These are phyloP conservation scores for Gossypium trilobum DNA, from an alignment of 441 rosid species.

Conservation along the genomic window DNA sequence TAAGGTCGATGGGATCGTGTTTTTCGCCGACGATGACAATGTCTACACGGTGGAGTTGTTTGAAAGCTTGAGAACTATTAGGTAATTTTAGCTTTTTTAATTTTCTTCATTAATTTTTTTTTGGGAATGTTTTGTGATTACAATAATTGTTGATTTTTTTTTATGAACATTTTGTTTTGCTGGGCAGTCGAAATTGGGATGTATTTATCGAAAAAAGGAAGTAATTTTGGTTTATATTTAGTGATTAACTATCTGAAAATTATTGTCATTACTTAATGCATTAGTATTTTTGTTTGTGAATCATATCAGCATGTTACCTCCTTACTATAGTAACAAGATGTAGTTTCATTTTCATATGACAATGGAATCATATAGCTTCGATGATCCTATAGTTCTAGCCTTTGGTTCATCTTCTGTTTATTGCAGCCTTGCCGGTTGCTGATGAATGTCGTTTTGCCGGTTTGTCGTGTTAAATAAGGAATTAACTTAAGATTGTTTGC, in stretches of 20 bases:
- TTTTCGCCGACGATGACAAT: slow-evolving; percentile 91
- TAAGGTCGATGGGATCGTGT: slow-evolving; percentile 75
- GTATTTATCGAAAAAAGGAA: too few species aligned
- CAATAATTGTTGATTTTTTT: neutral
- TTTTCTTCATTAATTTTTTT: neutral
- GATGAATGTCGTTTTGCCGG: too few species aligned
- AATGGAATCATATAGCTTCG: too few species aligned
- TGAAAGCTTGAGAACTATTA: slow-evolving; percentile 55
- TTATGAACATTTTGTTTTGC: too few species aligned
- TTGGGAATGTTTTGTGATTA: neutral
- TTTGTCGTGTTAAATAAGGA: too few species aligned
- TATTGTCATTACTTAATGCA: neutral
- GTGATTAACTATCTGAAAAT: neutral
- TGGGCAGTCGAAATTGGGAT: too few species aligned
- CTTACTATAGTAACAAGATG: neutral
- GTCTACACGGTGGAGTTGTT: slow-evolving; percentile 69
- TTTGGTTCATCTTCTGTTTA: too few species aligned
- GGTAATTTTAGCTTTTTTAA: slow-evolving; percentile 27
- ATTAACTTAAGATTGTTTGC: too few species aligned
- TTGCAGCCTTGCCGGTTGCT: too few species aligned
- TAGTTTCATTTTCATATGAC: neutral
- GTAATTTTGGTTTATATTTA: neutral
- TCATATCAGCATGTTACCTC: neutral
- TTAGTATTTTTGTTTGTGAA: neutral
- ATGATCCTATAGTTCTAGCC: too few species aligned